Evolutionary conservation across 352 stramenopile species (phyloP), one percentile per base, ranked within the genome.

Genomic region (Globisporangium sylvaticum): DNA sequence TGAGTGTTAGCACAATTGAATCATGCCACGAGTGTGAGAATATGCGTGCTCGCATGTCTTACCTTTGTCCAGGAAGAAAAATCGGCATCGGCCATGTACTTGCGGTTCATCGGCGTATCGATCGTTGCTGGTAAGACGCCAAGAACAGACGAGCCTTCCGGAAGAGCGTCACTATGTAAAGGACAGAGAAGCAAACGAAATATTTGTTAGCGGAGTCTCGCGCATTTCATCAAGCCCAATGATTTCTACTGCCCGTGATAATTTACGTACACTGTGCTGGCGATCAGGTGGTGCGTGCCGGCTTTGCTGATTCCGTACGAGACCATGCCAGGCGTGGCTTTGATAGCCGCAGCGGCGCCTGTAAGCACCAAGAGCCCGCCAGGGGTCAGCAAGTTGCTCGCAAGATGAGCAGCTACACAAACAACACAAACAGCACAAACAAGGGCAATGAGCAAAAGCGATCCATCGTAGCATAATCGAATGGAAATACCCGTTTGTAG

Each of bases 271-370:
- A 85, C 80, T n/a, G 83, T 75, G 75, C 88, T 96, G 39, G 84
- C 85, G 32, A 94, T 76, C 72, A 96, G 71, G 65, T 96, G 87
- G 71, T 96, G 88, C n/a, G 89, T 96, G n/a, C 88, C 89, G 1
- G 82, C 87, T 69, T 97, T 97, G 77, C 67, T 93, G 46, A 94
- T 95, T 48, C 90, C 88, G 70, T 97, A 97, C 46, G 88, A 89
- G 22, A 93, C 76, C 87, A 97, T 96, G 25, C 76, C 83, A 62
- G 87, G 76, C n/a, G 89, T 94, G 5, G 76, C 81, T 60, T 88
- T 77, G 6, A 93, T 69, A 14, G 89, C 89, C n/a, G 90, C 88
- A 4, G 84, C 84, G 6, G 90, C 88, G 18, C 90, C 89, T 14
- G 88, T 96, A 27, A 97, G 72, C 22, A 96, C 85, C 22, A 97